These are phyloP conservation scores for Apostasia shenzhenica DNA, from an alignment of 106 monocot species.

Conservation along the genomic window DNA sequence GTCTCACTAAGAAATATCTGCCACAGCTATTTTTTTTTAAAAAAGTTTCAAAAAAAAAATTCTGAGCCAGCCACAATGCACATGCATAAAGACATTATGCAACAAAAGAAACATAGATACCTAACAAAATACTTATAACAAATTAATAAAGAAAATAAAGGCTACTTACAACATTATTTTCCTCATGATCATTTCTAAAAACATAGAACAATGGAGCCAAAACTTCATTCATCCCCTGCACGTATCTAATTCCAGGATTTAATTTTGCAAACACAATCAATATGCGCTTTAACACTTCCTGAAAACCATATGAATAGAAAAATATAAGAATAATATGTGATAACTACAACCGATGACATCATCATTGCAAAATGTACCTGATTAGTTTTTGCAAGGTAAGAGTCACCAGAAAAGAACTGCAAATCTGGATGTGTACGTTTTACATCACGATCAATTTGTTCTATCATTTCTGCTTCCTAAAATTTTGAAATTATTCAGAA, in stretches of 20 bases:
- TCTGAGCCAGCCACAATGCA: no score
- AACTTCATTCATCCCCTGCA: constrained; percentile 99
- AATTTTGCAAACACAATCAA: constrained; percentile 92
- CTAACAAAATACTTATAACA: neutral
- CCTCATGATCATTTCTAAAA: constrained; percentile 75
- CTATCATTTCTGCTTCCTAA: constrained; percentile 85
- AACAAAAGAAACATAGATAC: no score
- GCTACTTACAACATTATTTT: constrained; percentile 65
- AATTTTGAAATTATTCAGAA: neutral
- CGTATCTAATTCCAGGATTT: constrained; percentile 96
- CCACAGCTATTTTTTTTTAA: no score
- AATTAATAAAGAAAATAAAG: neutral
- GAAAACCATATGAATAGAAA: constrained; percentile 15
- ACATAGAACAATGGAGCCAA: constrained; percentile 92
- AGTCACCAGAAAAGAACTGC: constrained; percentile 67
- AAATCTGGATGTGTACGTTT: constrained; percentile 93
- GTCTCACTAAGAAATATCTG: no score
- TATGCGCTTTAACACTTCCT: constrained; percentile 81
- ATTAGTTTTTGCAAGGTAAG: constrained; percentile 63
- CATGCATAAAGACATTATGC: no score
- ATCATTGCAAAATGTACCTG: constrained; percentile 37
- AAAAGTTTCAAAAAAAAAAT: no score
- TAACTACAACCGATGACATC: neutral
- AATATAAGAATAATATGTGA: neutral
- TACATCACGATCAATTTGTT: constrained; percentile 98